Evolutionary conservation across 441 rosid genomes (phyloP).

Genomic region (Populus trichocarpa): DNA sequence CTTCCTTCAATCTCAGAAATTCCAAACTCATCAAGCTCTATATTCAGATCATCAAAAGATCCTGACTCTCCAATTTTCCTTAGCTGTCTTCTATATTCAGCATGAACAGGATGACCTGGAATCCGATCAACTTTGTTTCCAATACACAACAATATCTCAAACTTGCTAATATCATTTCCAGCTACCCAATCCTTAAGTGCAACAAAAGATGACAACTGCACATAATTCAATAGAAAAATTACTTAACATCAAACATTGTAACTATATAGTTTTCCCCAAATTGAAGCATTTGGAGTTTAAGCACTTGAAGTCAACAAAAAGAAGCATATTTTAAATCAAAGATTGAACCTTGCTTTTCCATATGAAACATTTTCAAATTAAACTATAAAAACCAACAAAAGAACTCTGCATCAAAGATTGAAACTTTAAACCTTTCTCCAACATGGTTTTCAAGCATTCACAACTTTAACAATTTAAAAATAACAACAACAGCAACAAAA

Average conservation of each 20-base stretch:
- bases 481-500: too few species aligned
- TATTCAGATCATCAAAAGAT: conserved; percentile 27
- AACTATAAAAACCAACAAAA: background rate
- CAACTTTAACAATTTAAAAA: too few species aligned
- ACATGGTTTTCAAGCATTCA: background rate
- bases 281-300: background rate
- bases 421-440: background rate
- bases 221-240: conserved; percentile 9
- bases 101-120: conserved; percentile 78
- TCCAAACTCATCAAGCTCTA: conserved; percentile 45
- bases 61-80: conserved; percentile 28
- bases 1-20: conserved; percentile 76
- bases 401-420: background rate
- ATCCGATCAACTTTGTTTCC: conserved; percentile 86
- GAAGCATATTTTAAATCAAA: background rate
- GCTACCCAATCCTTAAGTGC: conserved; percentile 75
- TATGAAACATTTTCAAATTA: background rate
- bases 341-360: background rate
- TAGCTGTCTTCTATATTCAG: conserved; percentile 59
- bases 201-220: conserved; percentile 67
- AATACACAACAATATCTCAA: conserved; percentile 69
- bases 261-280: background rate
- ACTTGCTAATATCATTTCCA: conserved; percentile 45
- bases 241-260: background rate
- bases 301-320: background rate